Base-by-base conservation (phyloP, 345 rosid genomes). In the Populus alba region DNA sequence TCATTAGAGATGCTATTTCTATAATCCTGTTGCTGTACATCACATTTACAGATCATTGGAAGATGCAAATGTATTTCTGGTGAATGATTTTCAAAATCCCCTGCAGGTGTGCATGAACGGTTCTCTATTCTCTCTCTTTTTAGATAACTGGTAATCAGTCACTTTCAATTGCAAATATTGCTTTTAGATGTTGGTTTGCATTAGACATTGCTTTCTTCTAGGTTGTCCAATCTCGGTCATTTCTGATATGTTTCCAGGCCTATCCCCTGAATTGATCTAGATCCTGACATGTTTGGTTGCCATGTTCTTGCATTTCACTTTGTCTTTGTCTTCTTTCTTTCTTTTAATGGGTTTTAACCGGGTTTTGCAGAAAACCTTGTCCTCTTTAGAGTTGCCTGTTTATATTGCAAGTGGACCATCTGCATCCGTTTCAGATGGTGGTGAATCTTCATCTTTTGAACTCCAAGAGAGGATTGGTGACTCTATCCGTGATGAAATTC, bases 381-480 rank as follows among this genome's bases (percentile, higher is more conserved):
- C 97, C 77, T 97, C 98, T 77, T 86, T 94, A 90, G 97, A 91
- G 92, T 85, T 97, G 79, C 97, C 99, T 69, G 88, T 92, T 71
- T 84, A 97, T 47, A 69, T 87, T 71, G 87, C 93, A 80, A 88
- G 91, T 85, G 90, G 86, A 67, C 78, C 86, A 51, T 83, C 92
- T 69, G 73, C 82, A 22, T 84, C 91, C 71, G 68, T 82, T 66
- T 85, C 86, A 66, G 83, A 45, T 57, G 85, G 79, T 39, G 90
- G 79, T 39, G 91, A 81, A 75, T 85, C 91, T 73, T 53, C 84
- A 66, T 72, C 87, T 70, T 82, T 61, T 80, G 91, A 85, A 74
- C 85, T 78, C 76, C 90, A 78, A 72, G 88, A 81, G 75, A 84
- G 83, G 81, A 78, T 66, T 73, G 83, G 83, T 86, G 87, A 83